A percentile compares a stretch with the other conserved stretches of the same genome.
These are phyloP conservation scores for Alnus rubra DNA, from an alignment of 306 rosid genomes.

Conservation along the genomic window DNA sequence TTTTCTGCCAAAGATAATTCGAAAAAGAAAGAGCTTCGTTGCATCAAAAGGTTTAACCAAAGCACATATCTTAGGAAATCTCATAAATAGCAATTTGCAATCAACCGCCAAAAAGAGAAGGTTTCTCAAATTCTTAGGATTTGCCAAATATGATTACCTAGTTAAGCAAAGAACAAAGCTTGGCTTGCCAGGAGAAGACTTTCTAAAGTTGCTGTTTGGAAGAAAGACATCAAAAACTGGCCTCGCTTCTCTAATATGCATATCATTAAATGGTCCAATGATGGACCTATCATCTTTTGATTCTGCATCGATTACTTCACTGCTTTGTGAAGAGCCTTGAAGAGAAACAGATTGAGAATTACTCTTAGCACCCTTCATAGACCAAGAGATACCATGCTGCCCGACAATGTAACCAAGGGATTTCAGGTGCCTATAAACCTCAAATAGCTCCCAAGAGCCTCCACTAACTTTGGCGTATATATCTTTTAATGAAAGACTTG, in stretches of 20 bases:
- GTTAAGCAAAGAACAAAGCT: slow-evolving; percentile 63
- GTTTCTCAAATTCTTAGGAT: slow-evolving; percentile 9
- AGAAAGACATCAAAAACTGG: slow-evolving; percentile 72
- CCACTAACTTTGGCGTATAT: slow-evolving; percentile 51
- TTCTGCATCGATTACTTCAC: slow-evolving; percentile 27
- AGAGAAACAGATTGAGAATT: slow-evolving; percentile 20
- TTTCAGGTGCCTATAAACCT: slow-evolving; percentile 78
- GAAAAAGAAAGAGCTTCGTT: not conserved
- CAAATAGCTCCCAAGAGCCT: slow-evolving; percentile 76
- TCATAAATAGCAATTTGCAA: slow-evolving; percentile 3
- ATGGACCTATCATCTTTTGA: slow-evolving; percentile 35
- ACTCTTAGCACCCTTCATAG: slow-evolving; percentile 47
- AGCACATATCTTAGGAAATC: not conserved
- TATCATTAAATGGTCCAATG: slow-evolving; percentile 35
- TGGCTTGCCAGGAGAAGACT: slow-evolving; percentile 76
- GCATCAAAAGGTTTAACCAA: not conserved
- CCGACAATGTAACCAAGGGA: slow-evolving; percentile 74
- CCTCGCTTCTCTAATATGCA: slow-evolving; percentile 51
- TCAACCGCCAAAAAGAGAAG: not conserved
- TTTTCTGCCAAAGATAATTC: not conserved
- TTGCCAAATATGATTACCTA: slow-evolving; percentile 47
- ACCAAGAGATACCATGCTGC: slow-evolving; percentile 64
- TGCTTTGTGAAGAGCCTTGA: slow-evolving; percentile 36
- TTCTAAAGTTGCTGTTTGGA: slow-evolving; percentile 80
- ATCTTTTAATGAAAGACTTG: slow-evolving; percentile 50